Conservation (phyloP, 2,329 filamentous ascomycete species). For the Diaporthe amygdali region DNA sequence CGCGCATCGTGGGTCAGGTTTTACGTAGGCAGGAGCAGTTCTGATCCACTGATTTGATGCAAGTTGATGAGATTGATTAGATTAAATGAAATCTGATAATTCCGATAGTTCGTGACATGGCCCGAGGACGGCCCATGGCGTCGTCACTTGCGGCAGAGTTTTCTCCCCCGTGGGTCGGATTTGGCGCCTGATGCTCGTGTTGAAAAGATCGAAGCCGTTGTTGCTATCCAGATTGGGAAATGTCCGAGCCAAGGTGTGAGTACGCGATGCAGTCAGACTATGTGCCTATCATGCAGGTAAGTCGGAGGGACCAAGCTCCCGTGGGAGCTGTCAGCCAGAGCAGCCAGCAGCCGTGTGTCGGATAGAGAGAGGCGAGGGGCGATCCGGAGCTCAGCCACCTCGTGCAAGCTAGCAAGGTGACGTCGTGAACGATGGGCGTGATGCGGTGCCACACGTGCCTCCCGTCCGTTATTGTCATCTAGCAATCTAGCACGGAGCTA, state of each 20-base stretch:
- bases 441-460: conserved; percentile 1
- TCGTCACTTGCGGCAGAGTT: not conserved
- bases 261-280: no score
- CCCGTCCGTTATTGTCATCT: not conserved
- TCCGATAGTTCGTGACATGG: not conserved
- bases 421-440: not conserved
- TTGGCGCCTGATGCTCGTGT: not conserved
- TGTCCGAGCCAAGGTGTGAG: not conserved
- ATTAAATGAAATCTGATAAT: not conserved
- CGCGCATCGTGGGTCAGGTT: not conserved
- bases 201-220: not conserved
- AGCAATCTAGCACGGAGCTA: not conserved
- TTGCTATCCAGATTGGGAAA: not conserved
- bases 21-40: conserved; percentile 2
- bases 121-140: not conserved
- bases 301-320: not conserved
- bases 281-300: not conserved
- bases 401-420: not conserved
- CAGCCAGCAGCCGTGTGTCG: not conserved
- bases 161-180: not conserved
- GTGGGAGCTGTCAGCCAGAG: not conserved
- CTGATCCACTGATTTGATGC: not conserved
- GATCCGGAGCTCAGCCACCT: not conserved
- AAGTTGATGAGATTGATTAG: conserved; percentile 14
- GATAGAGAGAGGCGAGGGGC: not conserved